These are phyloP conservation scores for Saturnispora silvae DNA, from an alignment of 805 yeast genomes.

Conservation along the genomic window DNA sequence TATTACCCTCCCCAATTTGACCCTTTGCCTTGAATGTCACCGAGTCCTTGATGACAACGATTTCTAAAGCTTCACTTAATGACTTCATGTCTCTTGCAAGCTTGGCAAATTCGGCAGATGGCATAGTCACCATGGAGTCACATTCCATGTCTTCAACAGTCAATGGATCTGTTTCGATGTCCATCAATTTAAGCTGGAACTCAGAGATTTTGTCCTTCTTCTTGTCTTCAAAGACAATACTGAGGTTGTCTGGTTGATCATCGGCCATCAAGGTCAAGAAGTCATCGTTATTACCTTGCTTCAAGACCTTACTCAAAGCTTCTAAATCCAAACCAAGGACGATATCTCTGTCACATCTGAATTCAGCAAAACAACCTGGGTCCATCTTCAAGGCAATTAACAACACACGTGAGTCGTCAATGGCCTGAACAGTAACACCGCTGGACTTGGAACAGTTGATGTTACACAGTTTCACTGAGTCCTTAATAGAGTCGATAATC, in stretches of 20 bases:
- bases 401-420: slow-evolving; percentile 92
- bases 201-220: slow-evolving; percentile 87
- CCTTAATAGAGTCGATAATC: slow-evolving; percentile 89
- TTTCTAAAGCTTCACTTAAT: slow-evolving; percentile 77
- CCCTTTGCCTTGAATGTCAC: slow-evolving; percentile 87
- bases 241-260: slow-evolving; percentile 57
- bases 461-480: slow-evolving; percentile 89
- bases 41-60: slow-evolving; percentile 83
- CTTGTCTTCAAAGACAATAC: slow-evolving; percentile 82
- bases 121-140: slow-evolving; percentile 79
- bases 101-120: slow-evolving; percentile 80
- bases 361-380: slow-evolving; percentile 77
- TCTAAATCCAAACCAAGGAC: slow-evolving; percentile 87
- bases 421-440: slow-evolving; percentile 94
- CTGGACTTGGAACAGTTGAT: slow-evolving; percentile 84
- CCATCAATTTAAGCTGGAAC: slow-evolving; percentile 86
- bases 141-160: slow-evolving; percentile 90
- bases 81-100: slow-evolving; percentile 80
- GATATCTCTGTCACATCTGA: slow-evolving; percentile 90
- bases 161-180: slow-evolving; percentile 89
- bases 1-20: slow-evolving; percentile 80
- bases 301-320: slow-evolving; percentile 78
- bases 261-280: slow-evolving; percentile 83
- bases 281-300: slow-evolving; percentile 86
- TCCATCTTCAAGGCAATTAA: slow-evolving; percentile 83